A percentile compares a stretch with the other conserved stretches of the same genome.
Evolutionary conservation across 2,329 filamentous ascomycete species (phyloP).

Genomic region (Phoma sp.): DNA sequence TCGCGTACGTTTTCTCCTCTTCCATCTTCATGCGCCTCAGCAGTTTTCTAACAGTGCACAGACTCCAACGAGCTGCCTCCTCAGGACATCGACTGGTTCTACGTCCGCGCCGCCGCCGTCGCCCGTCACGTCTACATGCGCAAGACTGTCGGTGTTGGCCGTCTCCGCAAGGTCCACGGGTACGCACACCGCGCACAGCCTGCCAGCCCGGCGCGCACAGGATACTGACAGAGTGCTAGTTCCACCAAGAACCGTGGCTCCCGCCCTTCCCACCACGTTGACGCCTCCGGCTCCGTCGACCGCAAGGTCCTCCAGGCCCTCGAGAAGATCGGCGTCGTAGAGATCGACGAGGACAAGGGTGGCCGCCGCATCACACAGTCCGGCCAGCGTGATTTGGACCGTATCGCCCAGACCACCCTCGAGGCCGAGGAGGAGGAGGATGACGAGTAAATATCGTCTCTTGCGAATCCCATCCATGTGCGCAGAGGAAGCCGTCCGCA

Average conservation of each 20-base stretch:
- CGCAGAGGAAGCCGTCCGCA: conserved; percentile 31
- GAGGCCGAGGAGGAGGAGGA: conserved; percentile 59
- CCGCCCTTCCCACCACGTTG: conserved; percentile 90
- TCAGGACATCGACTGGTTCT: conserved; percentile 97
- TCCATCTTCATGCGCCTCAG: neutral
- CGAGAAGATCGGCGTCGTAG: conserved; percentile 98
- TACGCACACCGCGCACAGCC: conserved; percentile 20
- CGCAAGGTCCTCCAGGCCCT: conserved; percentile 97
- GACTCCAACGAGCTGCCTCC: conserved; percentile 96
- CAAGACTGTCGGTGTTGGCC: conserved; percentile 98
- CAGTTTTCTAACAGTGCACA: conserved; percentile 28
- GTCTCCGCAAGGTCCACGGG: conserved; percentile 92
- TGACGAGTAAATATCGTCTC: conserved; percentile 43
- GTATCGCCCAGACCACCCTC: conserved; percentile 59
- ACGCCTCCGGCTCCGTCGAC: conserved; percentile 94
- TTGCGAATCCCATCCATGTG: neutral
- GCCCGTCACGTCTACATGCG: conserved; percentile 99
- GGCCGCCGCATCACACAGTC: conserved; percentile 97
- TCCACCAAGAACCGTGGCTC: conserved; percentile 94
- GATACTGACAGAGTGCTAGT: conserved; percentile 23
- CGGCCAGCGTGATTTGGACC: conserved; percentile 99
- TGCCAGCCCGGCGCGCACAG: neutral
- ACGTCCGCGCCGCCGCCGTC: conserved; percentile 88
- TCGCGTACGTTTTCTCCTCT: conserved; percentile 55
- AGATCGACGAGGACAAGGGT: conserved; percentile 98